These are phyloP conservation scores for Myriosclerotinia duriaeana DNA, from an alignment of 2,329 filamentous ascomycete species.

Conservation along the genomic window DNA sequence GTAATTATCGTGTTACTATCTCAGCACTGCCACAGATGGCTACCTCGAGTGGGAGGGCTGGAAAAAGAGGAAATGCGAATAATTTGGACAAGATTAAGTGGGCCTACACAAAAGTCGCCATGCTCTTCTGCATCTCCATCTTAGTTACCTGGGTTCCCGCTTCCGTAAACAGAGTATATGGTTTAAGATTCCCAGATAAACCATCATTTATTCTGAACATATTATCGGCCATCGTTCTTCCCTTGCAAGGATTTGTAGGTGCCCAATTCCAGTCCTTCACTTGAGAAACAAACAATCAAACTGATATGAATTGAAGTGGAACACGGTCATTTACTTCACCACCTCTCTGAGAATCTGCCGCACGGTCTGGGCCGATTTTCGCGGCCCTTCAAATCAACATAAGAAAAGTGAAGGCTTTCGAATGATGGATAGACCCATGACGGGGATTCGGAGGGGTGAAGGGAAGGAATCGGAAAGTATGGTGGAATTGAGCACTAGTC, in stretches of 20 bases:
- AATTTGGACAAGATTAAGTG: slow-evolving; percentile 60
- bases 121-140: slow-evolving; percentile 69
- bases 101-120: slow-evolving; percentile 67
- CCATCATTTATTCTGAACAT: slow-evolving; percentile 63
- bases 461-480: slow-evolving; percentile 8
- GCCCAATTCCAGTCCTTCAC: neutral
- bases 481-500: slow-evolving; percentile 12
- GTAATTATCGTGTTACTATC: slow-evolving; percentile 26
- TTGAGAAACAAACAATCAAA: neutral
- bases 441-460: neutral
- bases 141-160: slow-evolving; percentile 75
- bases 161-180: slow-evolving; percentile 72
- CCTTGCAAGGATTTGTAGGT: slow-evolving; percentile 68
- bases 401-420: slow-evolving; percentile 4
- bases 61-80: neutral
- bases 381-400: slow-evolving; percentile 1
- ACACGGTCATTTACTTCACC: slow-evolving; percentile 70
- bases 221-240: slow-evolving; percentile 70
- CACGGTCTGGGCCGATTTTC: slow-evolving; percentile 9
- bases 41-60: neutral
- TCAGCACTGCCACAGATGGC: slow-evolving; percentile 13
- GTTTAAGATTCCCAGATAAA: slow-evolving; percentile 55
- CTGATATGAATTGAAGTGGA: slow-evolving; percentile 52
- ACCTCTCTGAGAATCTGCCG: slow-evolving; percentile 53
- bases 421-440: slow-evolving; percentile 12